These are phyloP conservation scores for Talaromyces atroroseus DNA, from an alignment of 2,329 filamentous ascomycete species.

Conservation along the genomic window DNA sequence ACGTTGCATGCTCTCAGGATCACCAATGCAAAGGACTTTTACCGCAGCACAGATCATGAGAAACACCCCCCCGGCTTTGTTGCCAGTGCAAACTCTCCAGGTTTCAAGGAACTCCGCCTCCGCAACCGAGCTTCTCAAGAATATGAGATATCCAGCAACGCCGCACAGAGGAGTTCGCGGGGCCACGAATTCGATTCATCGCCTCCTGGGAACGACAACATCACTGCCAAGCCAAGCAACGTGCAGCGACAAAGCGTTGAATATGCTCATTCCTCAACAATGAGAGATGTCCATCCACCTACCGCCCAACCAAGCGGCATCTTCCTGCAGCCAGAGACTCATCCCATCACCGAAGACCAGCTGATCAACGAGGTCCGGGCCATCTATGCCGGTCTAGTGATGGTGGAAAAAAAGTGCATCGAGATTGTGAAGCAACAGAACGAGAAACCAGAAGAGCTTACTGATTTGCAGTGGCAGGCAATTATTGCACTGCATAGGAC, in stretches of 20 bases:
- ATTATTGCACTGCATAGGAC: constrained; percentile 78
- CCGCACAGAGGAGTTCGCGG: background rate
- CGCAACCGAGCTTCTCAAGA: background rate
- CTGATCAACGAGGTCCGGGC: constrained; percentile 65
- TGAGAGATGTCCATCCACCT: background rate
- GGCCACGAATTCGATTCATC: background rate
- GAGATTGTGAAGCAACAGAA: constrained; percentile 66
- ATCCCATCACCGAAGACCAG: constrained; percentile 70
- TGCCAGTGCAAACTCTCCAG: background rate
- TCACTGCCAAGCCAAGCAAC: background rate
- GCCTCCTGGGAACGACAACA: background rate
- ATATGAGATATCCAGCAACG: constrained; percentile 2
- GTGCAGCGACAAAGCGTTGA: background rate
- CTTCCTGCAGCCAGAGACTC: constrained; percentile 56
- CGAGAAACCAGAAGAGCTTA: constrained; percentile 48
- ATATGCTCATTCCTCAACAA: background rate
- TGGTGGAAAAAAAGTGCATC: constrained; percentile 84
- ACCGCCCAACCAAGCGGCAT: constrained; percentile 26
- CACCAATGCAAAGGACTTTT: background rate
- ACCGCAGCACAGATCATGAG: background rate
- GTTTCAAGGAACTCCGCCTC: background rate
- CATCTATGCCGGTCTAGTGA: constrained; percentile 69
- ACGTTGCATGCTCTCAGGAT: background rate
- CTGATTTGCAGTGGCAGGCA: constrained; percentile 74
- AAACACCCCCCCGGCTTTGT: background rate